phyloP scores from a whole-genome alignment of 2,329 filamentous ascomycete genomes.

The Allantophomopsis lycopodina region DNA sequence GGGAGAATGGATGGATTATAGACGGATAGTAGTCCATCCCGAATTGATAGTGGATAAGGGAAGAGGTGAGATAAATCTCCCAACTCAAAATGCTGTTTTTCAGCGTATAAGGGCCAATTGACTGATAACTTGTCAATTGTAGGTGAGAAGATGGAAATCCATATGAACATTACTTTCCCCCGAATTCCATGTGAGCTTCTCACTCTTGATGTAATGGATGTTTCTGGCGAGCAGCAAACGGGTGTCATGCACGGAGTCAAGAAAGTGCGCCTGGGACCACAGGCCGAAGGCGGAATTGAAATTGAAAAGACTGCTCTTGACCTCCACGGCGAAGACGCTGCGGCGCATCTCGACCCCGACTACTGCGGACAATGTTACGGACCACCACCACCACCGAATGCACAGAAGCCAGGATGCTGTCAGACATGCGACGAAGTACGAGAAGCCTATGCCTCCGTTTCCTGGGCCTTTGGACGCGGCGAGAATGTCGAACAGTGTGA shows the following conservation, averaged over 20 bases:
- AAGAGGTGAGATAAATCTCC: conserved; percentile 45
- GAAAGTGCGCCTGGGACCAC: conserved; percentile 71
- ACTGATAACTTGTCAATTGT: conserved; percentile 6
- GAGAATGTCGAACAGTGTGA: conserved; percentile 91
- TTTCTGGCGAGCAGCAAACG: conserved; percentile 91
- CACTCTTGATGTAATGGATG: conserved; percentile 97
- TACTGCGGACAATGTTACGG: conserved; percentile 96
- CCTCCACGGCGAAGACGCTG: conserved; percentile 56
- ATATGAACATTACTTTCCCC: conserved; percentile 93
- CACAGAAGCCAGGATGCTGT: conserved; percentile 77
- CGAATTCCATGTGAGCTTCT: conserved; percentile 87
- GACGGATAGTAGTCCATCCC: conserved; percentile 71
- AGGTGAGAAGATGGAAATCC: conserved; percentile 98
- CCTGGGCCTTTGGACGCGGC: conserved; percentile 89
- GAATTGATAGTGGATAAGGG: conserved; percentile 96
- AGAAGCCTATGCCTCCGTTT: conserved; percentile 78
- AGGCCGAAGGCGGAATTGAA: conserved; percentile 59
- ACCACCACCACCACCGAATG: conserved; percentile 57
- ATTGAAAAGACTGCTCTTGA: conserved; percentile 58
- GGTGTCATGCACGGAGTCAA: conserved; percentile 85
- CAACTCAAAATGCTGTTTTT: no score
- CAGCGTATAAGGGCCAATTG: neutral
- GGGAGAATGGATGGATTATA: conserved; percentile 95
- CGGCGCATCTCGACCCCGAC: conserved; percentile 69
- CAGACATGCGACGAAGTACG: conserved; percentile 95